phyloP scores from a whole-genome alignment of 1,284 basidiomycete species.

The Taiwanofungus camphoratus region DNA sequence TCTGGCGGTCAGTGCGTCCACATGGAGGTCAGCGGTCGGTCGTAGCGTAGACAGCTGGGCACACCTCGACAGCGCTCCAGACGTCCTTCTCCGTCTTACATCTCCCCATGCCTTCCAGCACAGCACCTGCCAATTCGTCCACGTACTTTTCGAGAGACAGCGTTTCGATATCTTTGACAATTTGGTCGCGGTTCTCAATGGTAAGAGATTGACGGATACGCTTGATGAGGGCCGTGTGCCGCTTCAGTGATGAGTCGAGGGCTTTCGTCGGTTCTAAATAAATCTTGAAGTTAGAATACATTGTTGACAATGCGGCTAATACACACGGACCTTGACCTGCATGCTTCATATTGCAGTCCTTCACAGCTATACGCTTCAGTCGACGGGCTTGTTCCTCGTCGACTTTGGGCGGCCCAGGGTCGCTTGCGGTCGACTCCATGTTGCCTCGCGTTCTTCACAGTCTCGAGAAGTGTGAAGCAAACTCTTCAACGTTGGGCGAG shows the following conservation, averaged over 20 bases:
- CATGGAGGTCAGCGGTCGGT: too few relatives aligned
- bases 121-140: slow-evolving; percentile 88
- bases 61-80: slow-evolving; percentile 87
- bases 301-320: not conserved
- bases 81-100: slow-evolving; percentile 90
- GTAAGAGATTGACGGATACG: slow-evolving; percentile 80
- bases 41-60: too few relatives aligned
- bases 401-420: slow-evolving; percentile 29
- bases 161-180: slow-evolving; percentile 87
- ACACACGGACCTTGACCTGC: slow-evolving; percentile 39
- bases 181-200: slow-evolving; percentile 73
- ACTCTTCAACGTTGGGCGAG: too few relatives aligned
- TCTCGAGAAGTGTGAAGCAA: too few relatives aligned
- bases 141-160: slow-evolving; percentile 94
- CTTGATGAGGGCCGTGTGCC: slow-evolving; percentile 91
- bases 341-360: slow-evolving; percentile 44
- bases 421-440: slow-evolving; percentile 21
- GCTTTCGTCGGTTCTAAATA: slow-evolving; percentile 50
- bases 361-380: slow-evolving; percentile 51
- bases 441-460: not conserved
- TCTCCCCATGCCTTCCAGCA: slow-evolving; percentile 78
- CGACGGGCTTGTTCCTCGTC: slow-evolving; percentile 62
- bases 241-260: slow-evolving; percentile 89
- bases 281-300: not conserved
- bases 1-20: too few relatives aligned